Percentiles rank a stretch among this genome's conserved stretches.
Conservation (phyloP, 257 asterid genomes). For the Gentiana macrophylla region DNA sequence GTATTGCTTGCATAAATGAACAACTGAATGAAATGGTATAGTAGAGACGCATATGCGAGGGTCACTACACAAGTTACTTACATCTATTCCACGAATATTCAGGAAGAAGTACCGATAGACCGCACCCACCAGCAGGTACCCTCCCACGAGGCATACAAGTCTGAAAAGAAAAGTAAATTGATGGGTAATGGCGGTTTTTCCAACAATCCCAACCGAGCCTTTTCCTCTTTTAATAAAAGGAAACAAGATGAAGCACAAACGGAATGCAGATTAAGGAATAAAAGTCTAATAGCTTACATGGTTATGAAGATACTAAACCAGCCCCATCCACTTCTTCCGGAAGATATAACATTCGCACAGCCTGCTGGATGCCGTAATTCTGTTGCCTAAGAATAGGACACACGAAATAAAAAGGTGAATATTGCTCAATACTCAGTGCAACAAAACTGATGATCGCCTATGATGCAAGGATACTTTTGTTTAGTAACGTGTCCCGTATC, state of each 20-base stretch:
- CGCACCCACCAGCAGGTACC: constrained; percentile 68
- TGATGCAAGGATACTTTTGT: too few species aligned
- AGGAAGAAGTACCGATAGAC: constrained; percentile 64
- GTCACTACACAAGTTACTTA: constrained; percentile 22
- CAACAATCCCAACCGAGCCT: background rate
- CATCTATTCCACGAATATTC: constrained; percentile 85
- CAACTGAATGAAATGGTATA: too few species aligned
- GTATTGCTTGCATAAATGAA: too few species aligned
- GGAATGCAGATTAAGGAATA: constrained; percentile 4
- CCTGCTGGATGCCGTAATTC: constrained; percentile 86
- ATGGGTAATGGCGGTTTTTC: constrained; percentile 6
- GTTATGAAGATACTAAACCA: constrained; percentile 68
- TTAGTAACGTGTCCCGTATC: too few species aligned
- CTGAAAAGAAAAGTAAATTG: constrained; percentile 28
- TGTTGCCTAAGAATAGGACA: constrained; percentile 39
- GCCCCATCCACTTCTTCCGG: constrained; percentile 57
- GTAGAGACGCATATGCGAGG: too few species aligned
- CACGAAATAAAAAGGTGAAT: constrained; percentile 16
- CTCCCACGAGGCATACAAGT: constrained; percentile 66
- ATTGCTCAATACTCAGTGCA: background rate
- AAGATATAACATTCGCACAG: constrained; percentile 63
- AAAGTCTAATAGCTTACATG: constrained; percentile 32
- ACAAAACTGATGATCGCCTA: too few species aligned
- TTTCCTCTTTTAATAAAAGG: background rate
- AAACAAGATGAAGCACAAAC: background rate